Conservation (phyloP, 805 yeast genomes). For the Saccharomycopsis lassenensis region DNA sequence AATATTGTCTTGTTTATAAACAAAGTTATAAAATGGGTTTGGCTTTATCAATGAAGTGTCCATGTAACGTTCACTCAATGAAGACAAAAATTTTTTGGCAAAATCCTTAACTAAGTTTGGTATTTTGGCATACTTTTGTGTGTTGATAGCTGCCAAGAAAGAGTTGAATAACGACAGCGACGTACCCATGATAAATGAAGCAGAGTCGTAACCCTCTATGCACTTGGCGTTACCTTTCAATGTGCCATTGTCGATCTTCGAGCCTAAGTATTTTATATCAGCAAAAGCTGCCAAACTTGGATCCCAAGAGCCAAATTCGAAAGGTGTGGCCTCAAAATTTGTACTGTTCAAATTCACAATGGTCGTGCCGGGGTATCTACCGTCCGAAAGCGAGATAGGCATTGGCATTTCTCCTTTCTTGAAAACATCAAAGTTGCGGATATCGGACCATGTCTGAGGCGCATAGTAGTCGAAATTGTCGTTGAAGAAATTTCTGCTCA, state of each 20-base stretch:
- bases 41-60: slow-evolving; percentile 4
- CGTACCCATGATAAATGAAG: slow-evolving; percentile 74
- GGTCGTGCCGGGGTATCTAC: slow-evolving; percentile 25
- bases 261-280: slow-evolving; percentile 60
- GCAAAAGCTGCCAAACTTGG: slow-evolving; percentile 56
- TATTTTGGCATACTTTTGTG: slow-evolving; percentile 33
- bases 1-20: neutral
- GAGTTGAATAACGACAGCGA: slow-evolving; percentile 74
- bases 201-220: slow-evolving; percentile 65
- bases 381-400: slow-evolving; percentile 30
- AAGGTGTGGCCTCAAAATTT: slow-evolving; percentile 34
- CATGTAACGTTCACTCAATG: neutral
- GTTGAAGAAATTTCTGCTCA: slow-evolving; percentile 53
- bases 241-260: slow-evolving; percentile 55
- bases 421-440: slow-evolving; percentile 37
- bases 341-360: slow-evolving; percentile 46
- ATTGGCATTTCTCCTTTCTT: slow-evolving; percentile 36
- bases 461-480: slow-evolving; percentile 21
- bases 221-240: slow-evolving; percentile 24
- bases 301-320: slow-evolving; percentile 83
- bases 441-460: slow-evolving; percentile 30
- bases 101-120: slow-evolving; percentile 16
- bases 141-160: slow-evolving; percentile 45
- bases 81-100: neutral
- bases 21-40: slow-evolving; percentile 5